Evolutionary conservation across 2,329 filamentous ascomycete genomes (phyloP), one percentile per base, ranked within the genome.

Genomic region (Daldinia sp.): DNA sequence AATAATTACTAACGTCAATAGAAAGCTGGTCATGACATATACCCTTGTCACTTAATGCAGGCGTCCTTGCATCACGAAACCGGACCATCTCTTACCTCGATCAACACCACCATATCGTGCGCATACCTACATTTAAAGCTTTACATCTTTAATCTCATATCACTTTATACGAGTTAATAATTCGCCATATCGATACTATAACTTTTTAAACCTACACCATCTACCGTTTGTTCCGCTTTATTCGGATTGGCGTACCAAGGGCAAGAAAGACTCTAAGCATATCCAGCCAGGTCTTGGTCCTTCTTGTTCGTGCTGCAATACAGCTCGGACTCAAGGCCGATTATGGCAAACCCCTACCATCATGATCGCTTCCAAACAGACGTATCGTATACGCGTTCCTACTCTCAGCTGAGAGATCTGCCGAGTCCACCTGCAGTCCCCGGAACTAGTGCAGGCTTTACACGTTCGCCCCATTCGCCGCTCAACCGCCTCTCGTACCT

Each of bases 401-500:
- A 78, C 35, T 78, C 79, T 35, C 79, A 80, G 51, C 78, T 73
- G 18, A 73, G 80, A 46, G 69, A 64, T 60, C 76, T 78, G 51
- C 81, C 82, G n/a, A 82, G 83, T 74, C 81, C 81, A 3, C 81
- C 82, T n/a, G 77, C 81, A 46, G 80, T 80, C 50, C 80, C 81
- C 57, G 79, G 81, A 68, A 73, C 78, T 67, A 70, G 79, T 61
- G 63, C 70, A 6, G 44, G 61, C 23, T 63, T 74, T 20, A 56
- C 70, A 10, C 69, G 73, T 6, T 59, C 74, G 65, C 78, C 74
- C 76, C 80, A 72, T 74, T 80, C 74, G 74, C 73, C 77, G 72
- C 70, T 76, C 76, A 77, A 81, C 80, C 72, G 83, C 82, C 68
- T 86, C 74, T 85, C 87, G 3, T 86, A 89, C 73, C 82, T 90